phyloP scores from a whole-genome alignment of 805 yeast genomes.

The Cyberlindnera maritima region DNA sequence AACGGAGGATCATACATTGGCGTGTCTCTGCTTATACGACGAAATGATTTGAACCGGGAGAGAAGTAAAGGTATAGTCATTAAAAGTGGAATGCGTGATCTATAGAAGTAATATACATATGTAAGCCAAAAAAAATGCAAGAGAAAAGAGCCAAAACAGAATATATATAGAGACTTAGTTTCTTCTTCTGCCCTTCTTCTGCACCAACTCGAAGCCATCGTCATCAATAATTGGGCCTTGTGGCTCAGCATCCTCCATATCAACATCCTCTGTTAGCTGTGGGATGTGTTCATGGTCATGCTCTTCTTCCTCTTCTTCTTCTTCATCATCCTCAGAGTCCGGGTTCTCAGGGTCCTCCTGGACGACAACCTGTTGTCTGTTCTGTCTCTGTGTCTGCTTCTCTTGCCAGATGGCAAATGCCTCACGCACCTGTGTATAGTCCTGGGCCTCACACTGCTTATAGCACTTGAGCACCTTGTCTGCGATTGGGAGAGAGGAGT shows the following conservation, averaged over 20 bases:
- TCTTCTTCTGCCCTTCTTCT: slow-evolving; percentile 60
- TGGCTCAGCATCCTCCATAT: slow-evolving; percentile 36
- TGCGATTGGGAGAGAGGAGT: slow-evolving; percentile 76
- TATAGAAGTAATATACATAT: too few relatives aligned
- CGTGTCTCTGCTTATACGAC: too few relatives aligned
- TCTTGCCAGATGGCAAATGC: slow-evolving; percentile 58
- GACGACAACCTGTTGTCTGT: slow-evolving; percentile 38
- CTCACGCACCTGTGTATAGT: slow-evolving; percentile 55
- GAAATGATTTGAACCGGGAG: too few relatives aligned
- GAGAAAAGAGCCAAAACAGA: neutral
- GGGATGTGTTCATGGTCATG: too few relatives aligned
- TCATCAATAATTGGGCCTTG: slow-evolving; percentile 79
- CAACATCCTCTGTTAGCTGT: slow-evolving; percentile 32
- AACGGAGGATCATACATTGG: too few relatives aligned
- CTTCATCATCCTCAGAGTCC: slow-evolving; percentile 45
- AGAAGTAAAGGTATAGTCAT: too few relatives aligned
- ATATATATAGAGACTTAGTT: slow-evolving; percentile 10
- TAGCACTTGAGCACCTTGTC: slow-evolving; percentile 62
- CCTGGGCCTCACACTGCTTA: slow-evolving; percentile 53
- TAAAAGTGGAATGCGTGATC: neutral
- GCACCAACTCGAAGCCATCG: slow-evolving; percentile 91
- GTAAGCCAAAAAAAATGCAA: neutral
- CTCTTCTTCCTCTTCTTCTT: slow-evolving; percentile 8
- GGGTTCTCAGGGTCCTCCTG: slow-evolving; percentile 65
- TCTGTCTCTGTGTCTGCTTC: slow-evolving; percentile 41